Evolutionary conservation across 2,329 filamentous ascomycete species (phyloP), one percentile per base, ranked within the genome.

Genomic region (Didymosphaeria variabile): DNA sequence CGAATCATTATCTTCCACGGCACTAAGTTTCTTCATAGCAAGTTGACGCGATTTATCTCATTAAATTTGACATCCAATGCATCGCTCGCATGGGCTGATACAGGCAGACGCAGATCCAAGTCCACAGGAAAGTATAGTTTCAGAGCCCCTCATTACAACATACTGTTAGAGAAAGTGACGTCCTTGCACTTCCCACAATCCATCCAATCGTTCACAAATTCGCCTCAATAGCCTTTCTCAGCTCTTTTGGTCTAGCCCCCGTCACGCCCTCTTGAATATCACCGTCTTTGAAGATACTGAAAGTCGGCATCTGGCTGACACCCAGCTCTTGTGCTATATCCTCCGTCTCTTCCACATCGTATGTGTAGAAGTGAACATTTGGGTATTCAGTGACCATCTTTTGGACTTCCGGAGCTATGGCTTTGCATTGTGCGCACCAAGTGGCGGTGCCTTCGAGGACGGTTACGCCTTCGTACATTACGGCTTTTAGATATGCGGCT

Each of bases 271-370:
- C 67, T 46, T 68, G 65, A 38, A 72, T 71, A 68, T 73, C 69
- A 3, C 71, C 72, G 61, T 73, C 71, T 51, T 72, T 72, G 19
- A 74, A 72, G 8, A 73, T 62, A 40, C 67, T 71, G 50, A 75
- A 73, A 6, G 62, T 71, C 23, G 72, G 71, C 71, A 73, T 71
- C 55, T 66, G 61, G 36, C 62, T 58, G 0, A 75, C 72, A 1
- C 72, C 72, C 26, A 74, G 40, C 54, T 75, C 72, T 23, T 74
- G 72, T 58, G 72, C 72, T 29, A 74, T 67, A 55, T 75, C 72
- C 49, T 72, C 68, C 40, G 66, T 70, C 55, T 74, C 66, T 26
- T 74, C 72, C 15, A 75, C 71, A 34, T 75, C 72, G 55, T 73
- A 74, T 5, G 67, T 68, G 49, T 70, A 75, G 32, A 75, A 75